Evolutionary conservation across 2,329 filamentous ascomycete genomes (phyloP).

Genomic region (Gliomastix tumulicola): DNA sequence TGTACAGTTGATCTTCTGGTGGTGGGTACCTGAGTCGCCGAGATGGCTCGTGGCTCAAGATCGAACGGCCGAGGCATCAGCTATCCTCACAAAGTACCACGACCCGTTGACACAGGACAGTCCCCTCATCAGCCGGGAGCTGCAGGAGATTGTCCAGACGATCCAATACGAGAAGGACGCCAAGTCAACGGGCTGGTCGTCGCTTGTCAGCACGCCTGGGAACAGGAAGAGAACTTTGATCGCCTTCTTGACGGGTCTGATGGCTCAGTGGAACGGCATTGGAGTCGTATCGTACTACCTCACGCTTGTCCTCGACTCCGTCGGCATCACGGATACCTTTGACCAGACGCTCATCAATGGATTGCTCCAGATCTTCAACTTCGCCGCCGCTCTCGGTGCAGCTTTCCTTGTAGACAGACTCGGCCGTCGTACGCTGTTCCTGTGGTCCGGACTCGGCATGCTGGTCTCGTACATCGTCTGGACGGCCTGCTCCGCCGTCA

Average conservation of each 20-base stretch:
- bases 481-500: conserved; percentile 29
- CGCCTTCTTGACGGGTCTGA: conserved; percentile 14
- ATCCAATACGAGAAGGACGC: conserved; percentile 4
- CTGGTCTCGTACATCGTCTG: conserved; percentile 23
- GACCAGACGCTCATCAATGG: conserved; percentile 31
- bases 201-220: conserved; percentile 27
- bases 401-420: conserved; percentile 32
- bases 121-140: neutral
- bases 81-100: conserved; percentile 9
- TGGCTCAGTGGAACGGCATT: conserved; percentile 20
- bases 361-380: conserved; percentile 30
- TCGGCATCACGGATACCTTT: conserved; percentile 25
- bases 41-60: conserved; percentile 51
- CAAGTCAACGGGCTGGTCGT: conserved; percentile 34
- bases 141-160: neutral
- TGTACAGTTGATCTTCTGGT: conserved; percentile 33
- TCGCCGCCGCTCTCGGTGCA: conserved; percentile 20
- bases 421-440: conserved; percentile 33
- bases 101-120: too few species aligned
- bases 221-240: conserved; percentile 14
- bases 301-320: conserved; percentile 22
- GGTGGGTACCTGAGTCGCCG: conserved; percentile 57
- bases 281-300: conserved; percentile 27
- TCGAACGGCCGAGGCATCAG: conserved; percentile 45
- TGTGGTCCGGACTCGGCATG: conserved; percentile 27